Conservation (phyloP, 2,329 filamentous ascomycete genomes). For the Epichloe elymi region DNA sequence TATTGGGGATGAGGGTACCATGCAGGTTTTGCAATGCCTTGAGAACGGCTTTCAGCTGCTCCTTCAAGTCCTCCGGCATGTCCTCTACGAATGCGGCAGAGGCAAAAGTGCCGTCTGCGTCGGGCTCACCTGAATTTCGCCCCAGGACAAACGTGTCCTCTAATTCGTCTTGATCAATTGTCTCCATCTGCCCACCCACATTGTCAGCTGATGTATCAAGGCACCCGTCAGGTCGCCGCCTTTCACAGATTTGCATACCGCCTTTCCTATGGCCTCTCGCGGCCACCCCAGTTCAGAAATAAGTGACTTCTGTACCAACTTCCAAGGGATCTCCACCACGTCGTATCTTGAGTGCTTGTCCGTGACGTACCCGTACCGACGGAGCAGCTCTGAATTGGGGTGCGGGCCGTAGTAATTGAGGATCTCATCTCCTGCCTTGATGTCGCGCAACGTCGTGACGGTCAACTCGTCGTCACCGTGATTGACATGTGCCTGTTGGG, state of each 20-base stretch:
- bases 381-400: conserved; percentile 67
- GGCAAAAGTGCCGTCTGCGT: conserved; percentile 31
- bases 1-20: conserved; percentile 31
- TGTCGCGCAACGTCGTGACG: conserved; percentile 57
- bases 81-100: conserved; percentile 24
- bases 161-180: conserved; percentile 50
- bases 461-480: conserved; percentile 44
- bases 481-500: conserved; percentile 36
- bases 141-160: conserved; percentile 66
- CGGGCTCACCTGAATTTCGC: conserved; percentile 37
- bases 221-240: neutral
- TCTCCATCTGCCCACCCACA: conserved; percentile 19
- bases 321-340: conserved; percentile 64
- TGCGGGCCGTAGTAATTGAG: conserved; percentile 84
- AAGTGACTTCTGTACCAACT: conserved; percentile 37
- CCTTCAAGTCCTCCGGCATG: conserved; percentile 37
- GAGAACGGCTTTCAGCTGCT: conserved; percentile 36
- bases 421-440: conserved; percentile 60
- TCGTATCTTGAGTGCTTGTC: conserved; percentile 65
- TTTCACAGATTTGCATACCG: conserved; percentile 22
- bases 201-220: conserved; percentile 11
- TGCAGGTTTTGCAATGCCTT: conserved; percentile 34
- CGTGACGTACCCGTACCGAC: conserved; percentile 82
- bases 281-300: conserved; percentile 24
- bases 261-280: conserved; percentile 25